A percentile compares a stretch with the other conserved stretches of the same genome.
phyloP scores from a whole-genome alignment of 2,329 filamentous ascomycete species.

The Zymoseptoria ardabiliae region DNA sequence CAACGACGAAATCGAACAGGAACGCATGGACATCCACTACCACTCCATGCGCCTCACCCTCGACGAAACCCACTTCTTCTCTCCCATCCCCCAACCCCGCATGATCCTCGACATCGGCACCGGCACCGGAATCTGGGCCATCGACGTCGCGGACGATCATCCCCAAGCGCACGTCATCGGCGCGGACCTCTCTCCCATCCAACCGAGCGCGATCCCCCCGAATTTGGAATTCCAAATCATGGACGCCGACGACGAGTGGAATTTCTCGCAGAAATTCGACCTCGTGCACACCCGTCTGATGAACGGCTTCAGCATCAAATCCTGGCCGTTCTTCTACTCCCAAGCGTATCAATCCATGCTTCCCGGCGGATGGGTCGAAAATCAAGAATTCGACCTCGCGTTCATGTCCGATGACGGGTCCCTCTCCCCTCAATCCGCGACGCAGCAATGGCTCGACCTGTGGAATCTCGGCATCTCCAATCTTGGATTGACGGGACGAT shows the following conservation, averaged over 20 bases:
- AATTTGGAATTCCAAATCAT: slow-evolving; percentile 18
- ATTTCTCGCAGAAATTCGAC: slow-evolving; percentile 23
- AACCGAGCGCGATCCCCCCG: slow-evolving; percentile 20
- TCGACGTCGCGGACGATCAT: slow-evolving; percentile 30
- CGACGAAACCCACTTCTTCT: slow-evolving; percentile 21
- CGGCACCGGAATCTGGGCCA: slow-evolving; percentile 32
- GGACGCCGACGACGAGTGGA: slow-evolving; percentile 17
- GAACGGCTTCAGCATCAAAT: slow-evolving; percentile 25
- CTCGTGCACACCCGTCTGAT: slow-evolving; percentile 25
- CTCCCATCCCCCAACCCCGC: slow-evolving; percentile 24
- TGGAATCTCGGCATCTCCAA: slow-evolving; percentile 20
- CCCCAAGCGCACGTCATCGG: slow-evolving; percentile 22
- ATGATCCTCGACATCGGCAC: slow-evolving; percentile 45
- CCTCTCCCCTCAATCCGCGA: slow-evolving; percentile 10
- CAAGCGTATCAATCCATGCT: slow-evolving; percentile 21
- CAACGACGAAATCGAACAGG: slow-evolving; percentile 24
- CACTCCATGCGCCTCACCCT: slow-evolving; percentile 15
- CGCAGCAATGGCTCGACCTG: slow-evolving; percentile 16
- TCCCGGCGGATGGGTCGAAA: slow-evolving; percentile 34
- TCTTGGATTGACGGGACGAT: slow-evolving; percentile 19
- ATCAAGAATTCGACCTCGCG: slow-evolving; percentile 31
- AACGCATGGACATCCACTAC: slow-evolving; percentile 25
- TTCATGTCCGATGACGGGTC: slow-evolving; percentile 23
- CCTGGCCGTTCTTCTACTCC: slow-evolving; percentile 22
- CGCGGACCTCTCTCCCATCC: slow-evolving; percentile 25